Base-by-base conservation (phyloP, 768 basidiomycete genomes). In the Leucosporidium creatinivorum region DNA sequence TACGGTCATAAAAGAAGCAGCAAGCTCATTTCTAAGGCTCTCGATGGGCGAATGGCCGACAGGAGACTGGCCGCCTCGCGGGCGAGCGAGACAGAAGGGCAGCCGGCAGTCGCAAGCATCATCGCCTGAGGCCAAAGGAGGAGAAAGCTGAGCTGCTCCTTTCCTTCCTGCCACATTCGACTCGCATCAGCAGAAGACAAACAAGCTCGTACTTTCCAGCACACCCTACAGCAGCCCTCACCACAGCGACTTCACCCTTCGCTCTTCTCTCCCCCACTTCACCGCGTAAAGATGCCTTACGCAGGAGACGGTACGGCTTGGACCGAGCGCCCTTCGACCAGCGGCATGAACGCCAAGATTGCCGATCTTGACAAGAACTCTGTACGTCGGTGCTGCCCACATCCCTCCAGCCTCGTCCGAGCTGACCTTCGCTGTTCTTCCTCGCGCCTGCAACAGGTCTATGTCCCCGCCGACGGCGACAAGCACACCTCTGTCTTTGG, bases 281-380 rank as follows among this genome's bases (percentile, higher is more conserved):
- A 23, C 25, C 50, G 39, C n/a, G n/a, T n/a, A 44, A 51, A 10
- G 18, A 57, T 57, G 55, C 31, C 55, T 57, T 57, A 31, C 55
- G 19, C 17, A 3, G 55, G 30, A 17, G 55, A 57, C 55, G 55
- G 55, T 19, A 21, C 31, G 15, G 55, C 61, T 21, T 31, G 50
- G 50, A 54, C 59, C 17, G 31, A 56, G n/a, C 52, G 28, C 52
- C 39, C 44, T 8, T 44, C 61, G 2, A 36, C 33, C 50, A 17
- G 23, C 13, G 36, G 28, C 21, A 55, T 25, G 30, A 69, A 69
- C 49, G 71, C 65, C 23, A 73, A 73, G 36, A 33, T 67, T 25
- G 58, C 54, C 21, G 65, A 73, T 60, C 68, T 73, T 65, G 63
- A 73, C 50, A 33, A 57, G 28, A 28, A 48, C 26, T 65, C 68